Evolutionary conservation across 2,329 filamentous ascomycete species (phyloP).

Genomic region (Pseudogymnoascus pannorum): DNA sequence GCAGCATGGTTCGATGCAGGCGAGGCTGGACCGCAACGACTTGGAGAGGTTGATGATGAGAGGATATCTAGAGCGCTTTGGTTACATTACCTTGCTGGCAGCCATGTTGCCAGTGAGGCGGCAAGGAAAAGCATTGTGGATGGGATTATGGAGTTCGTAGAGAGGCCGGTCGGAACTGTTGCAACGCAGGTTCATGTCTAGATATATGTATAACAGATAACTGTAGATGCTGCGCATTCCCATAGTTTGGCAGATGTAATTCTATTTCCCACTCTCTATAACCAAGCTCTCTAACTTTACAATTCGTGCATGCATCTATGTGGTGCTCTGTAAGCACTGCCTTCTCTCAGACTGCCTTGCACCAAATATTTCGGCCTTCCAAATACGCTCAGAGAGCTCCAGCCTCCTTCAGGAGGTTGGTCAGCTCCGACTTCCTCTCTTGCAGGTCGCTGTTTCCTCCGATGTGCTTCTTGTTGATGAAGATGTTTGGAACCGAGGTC

Average conservation of each 20-base stretch:
- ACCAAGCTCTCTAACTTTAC: neutral
- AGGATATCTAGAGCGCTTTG: constrained; percentile 74
- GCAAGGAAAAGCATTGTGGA: constrained; percentile 77
- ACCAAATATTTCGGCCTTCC: neutral
- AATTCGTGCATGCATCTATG: neutral
- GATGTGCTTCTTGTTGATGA: constrained; percentile 84
- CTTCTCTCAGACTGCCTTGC: neutral
- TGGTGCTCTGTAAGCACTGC: neutral
- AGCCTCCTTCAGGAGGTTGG: constrained; percentile 54
- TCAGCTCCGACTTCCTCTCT: constrained; percentile 57
- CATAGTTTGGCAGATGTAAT: constrained; percentile 1
- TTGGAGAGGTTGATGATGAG: constrained; percentile 73
- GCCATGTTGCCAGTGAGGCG: constrained; percentile 76
- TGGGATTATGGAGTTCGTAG: constrained; percentile 80
- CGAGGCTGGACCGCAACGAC: constrained; percentile 40
- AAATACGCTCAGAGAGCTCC: constrained; percentile 45
- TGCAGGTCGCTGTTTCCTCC: constrained; percentile 91
- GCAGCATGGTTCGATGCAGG: constrained; percentile 58
- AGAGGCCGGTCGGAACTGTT: constrained; percentile 79
- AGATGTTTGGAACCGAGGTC: constrained; percentile 91
- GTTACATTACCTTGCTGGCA: constrained; percentile 84
- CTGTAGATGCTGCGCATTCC: neutral
- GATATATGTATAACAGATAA: constrained; percentile 8
- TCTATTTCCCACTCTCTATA: constrained; percentile 9
- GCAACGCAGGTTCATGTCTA: constrained; percentile 59